phyloP scores from a whole-genome alignment of 208 protist species.

The Acanthamoeba culbertsoni region DNA sequence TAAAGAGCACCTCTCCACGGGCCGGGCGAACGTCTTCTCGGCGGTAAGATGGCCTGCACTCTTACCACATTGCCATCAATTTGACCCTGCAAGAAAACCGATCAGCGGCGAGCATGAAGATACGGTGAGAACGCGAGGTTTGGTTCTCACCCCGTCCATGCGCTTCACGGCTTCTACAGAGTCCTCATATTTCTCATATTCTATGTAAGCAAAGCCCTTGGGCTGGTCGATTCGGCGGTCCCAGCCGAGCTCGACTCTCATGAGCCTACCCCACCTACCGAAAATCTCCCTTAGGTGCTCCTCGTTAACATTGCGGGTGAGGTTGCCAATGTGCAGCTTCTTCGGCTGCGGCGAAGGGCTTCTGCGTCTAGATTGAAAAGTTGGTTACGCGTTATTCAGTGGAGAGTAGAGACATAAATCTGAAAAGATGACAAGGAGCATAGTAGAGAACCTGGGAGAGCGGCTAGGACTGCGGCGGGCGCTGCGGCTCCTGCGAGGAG shows the following conservation, averaged over 20 bases:
- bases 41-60: not conserved
- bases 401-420: not conserved
- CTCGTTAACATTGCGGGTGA: constrained; percentile 37
- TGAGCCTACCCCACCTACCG: not conserved
- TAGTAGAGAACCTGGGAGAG: not conserved
- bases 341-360: not conserved
- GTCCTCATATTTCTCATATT: not conserved
- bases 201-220: constrained; percentile 2
- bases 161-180: not conserved
- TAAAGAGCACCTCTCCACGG: not conserved
- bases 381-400: not conserved
- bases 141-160: constrained; percentile 11
- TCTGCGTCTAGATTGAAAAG: not conserved
- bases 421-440: not conserved
- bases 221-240: not conserved
- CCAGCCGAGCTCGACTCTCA: not conserved
- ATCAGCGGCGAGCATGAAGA: not conserved
- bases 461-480: not conserved
- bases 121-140: not conserved
- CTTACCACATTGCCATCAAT: constrained; percentile 40
- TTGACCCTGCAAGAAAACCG: not conserved
- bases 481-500: constrained; percentile 1
- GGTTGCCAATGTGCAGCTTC: constrained; percentile 22
- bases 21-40: not conserved
- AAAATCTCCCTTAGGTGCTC: constrained; percentile 21